phyloP scores from a whole-genome alignment of 1,139 yeast genomes.

The Lodderomyces jiufengensis region DNA sequence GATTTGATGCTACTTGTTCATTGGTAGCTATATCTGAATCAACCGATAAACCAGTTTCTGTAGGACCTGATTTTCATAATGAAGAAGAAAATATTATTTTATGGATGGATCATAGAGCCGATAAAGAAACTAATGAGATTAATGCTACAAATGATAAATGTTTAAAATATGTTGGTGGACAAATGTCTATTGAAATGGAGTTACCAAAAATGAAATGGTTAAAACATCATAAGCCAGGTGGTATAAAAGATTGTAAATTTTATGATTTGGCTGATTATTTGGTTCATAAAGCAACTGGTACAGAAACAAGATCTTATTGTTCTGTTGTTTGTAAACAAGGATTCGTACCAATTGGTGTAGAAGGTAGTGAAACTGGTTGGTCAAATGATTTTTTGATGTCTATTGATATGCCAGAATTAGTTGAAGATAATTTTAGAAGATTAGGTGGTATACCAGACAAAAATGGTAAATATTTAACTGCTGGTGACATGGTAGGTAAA shows the following conservation, averaged over 20 bases:
- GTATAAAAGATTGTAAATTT: slow-evolving; percentile 68
- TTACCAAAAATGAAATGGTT: slow-evolving; percentile 96
- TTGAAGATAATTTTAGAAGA: slow-evolving; percentile 68
- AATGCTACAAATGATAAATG: slow-evolving; percentile 77
- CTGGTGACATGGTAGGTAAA: slow-evolving; percentile 85
- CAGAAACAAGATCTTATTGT: slow-evolving; percentile 82
- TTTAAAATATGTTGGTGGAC: slow-evolving; percentile 92
- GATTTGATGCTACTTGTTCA: slow-evolving; percentile 97
- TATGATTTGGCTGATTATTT: slow-evolving; percentile 89
- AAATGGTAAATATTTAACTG: slow-evolving; percentile 71
- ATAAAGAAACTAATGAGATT: slow-evolving; percentile 75
- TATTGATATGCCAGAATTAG: slow-evolving; percentile 73
- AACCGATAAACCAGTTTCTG: slow-evolving; percentile 71
- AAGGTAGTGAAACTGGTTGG: slow-evolving; percentile 86
- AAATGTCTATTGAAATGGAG: slow-evolving; percentile 98
- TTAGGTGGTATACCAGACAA: slow-evolving; percentile 80
- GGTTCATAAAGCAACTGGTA: slow-evolving; percentile 86
- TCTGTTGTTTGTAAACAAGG: slow-evolving; percentile 96
- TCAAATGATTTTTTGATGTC: slow-evolving; percentile 66
- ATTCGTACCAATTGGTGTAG: slow-evolving; percentile 86
- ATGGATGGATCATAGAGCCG: slow-evolving; percentile 99
- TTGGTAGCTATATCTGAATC: slow-evolving; percentile 72
- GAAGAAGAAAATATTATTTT: slow-evolving; percentile 75
- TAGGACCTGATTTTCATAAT: slow-evolving; percentile 85
- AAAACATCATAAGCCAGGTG: slow-evolving; percentile 75